Conservation (phyloP, 108 stramenopile genomes). For the Nitzschia sp. region DNA sequence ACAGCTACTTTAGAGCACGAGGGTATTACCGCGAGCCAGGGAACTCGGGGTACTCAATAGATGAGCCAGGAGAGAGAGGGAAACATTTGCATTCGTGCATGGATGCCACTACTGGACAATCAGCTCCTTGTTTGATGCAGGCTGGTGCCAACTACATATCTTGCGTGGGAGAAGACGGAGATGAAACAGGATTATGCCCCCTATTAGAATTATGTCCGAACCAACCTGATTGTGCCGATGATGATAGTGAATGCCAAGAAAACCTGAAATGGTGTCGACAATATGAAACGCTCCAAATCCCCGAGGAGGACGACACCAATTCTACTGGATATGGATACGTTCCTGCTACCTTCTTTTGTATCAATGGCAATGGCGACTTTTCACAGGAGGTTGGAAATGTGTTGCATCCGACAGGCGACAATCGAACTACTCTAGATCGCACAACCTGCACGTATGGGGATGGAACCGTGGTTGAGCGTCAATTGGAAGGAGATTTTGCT, state of each 20-base stretch:
- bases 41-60: constrained; percentile 24
- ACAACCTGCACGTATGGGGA: constrained; percentile 20
- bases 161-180: constrained; percentile 8
- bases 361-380: constrained; percentile 26
- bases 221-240: constrained; percentile 6
- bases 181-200: constrained; percentile 17
- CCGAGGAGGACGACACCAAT: not conserved
- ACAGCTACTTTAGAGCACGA: constrained; percentile 16
- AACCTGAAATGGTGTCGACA: constrained; percentile 16
- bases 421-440: not conserved
- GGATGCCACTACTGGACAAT: constrained; percentile 11
- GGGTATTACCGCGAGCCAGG: constrained; percentile 39
- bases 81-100: constrained; percentile 32
- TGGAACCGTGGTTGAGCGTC: constrained; percentile 16
- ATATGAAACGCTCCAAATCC: not conserved
- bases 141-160: constrained; percentile 17
- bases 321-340: constrained; percentile 27
- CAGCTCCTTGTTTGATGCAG: constrained; percentile 19
- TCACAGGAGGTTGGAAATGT: constrained; percentile 24
- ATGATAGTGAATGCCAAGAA: not conserved
- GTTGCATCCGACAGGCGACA: constrained; percentile 7
- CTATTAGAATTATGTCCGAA: constrained; percentile 7
- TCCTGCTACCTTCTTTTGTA: constrained; percentile 31
- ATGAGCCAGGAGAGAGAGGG: constrained; percentile 24
- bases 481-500: constrained; percentile 13